A percentile compares a stretch with the other conserved stretches of the same genome.
Conservation (phyloP, 192 early-diverging fungal species). For the Coemansia sp. region DNA sequence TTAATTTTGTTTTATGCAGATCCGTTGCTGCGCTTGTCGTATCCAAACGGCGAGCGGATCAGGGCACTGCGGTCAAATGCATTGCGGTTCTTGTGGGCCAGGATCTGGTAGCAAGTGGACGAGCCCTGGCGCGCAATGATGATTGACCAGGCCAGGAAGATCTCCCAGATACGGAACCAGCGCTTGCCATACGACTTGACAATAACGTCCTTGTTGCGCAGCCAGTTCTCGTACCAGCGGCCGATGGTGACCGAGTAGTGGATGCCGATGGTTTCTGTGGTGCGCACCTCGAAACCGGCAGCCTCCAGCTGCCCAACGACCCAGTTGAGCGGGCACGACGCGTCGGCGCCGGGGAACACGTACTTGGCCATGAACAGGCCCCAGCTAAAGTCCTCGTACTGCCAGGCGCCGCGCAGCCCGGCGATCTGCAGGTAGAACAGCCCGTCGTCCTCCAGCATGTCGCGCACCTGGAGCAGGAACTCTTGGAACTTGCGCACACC, state of each 20-base stretch:
- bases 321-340: constrained; percentile 96
- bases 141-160: constrained; percentile 96
- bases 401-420: constrained; percentile 83
- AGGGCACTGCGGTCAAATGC: constrained; percentile 82
- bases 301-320: constrained; percentile 90
- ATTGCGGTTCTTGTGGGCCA: constrained; percentile 97
- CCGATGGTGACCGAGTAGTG: constrained; percentile 97
- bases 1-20: background rate
- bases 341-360: constrained; percentile 98
- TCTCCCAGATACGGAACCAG: constrained; percentile 96
- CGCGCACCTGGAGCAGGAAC: constrained; percentile 90
- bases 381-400: constrained; percentile 84
- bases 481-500: constrained; percentile 89
- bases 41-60: constrained; percentile 47
- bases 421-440: constrained; percentile 98
- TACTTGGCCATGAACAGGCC: constrained; percentile 99
- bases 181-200: constrained; percentile 83
- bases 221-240: constrained; percentile 99
- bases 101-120: constrained; percentile 96
- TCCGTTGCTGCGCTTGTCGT: constrained; percentile 30
- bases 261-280: constrained; percentile 88
- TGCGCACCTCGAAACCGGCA: constrained; percentile 92
- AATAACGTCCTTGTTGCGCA: constrained; percentile 87
- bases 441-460: constrained; percentile 97
- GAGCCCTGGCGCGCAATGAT: constrained; percentile 96